Evolutionary conservation across 768 basidiomycete genomes (phyloP).

Genomic region (Pleurotus citrinopileatus): DNA sequence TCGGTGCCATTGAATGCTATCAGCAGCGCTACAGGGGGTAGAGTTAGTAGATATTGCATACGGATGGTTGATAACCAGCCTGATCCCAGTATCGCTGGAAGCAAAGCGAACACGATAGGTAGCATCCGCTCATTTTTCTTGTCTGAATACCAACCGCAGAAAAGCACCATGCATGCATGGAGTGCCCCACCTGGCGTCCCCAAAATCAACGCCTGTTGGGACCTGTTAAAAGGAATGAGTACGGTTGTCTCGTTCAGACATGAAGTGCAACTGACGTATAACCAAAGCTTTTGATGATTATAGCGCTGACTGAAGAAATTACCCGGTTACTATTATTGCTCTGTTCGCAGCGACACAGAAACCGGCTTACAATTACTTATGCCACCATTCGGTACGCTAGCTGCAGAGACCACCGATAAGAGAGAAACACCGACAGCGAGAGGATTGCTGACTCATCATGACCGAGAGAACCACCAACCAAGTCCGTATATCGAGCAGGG

Average conservation of each 20-base stretch:
- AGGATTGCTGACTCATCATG: conserved; percentile 44
- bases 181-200: conserved; percentile 55
- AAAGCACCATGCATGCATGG: conserved; percentile 42
- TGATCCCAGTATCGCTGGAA: conserved; percentile 58
- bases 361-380: conserved; percentile 56
- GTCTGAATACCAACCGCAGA: conserved; percentile 66
- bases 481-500: conserved; percentile 53
- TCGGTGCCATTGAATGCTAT: conserved; percentile 50
- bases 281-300: conserved; percentile 61
- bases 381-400: conserved; percentile 64
- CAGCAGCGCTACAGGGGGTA: conserved; percentile 35
- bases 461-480: conserved; percentile 63
- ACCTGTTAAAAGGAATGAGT: conserved; percentile 25
- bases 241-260: neutral
- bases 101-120: conserved; percentile 53
- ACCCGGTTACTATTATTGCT: neutral
- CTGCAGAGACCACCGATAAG: conserved; percentile 27
- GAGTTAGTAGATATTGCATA: neutral
- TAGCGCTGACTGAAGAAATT: conserved; percentile 47
- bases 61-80: conserved; percentile 27
- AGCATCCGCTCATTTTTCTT: conserved; percentile 61
- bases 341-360: neutral
- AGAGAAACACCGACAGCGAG: neutral
- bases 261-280: conserved; percentile 47
- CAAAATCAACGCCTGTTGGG: conserved; percentile 59